Evolutionary conservation across 345 rosid species (phyloP).

Genomic region (Salix brachista): DNA sequence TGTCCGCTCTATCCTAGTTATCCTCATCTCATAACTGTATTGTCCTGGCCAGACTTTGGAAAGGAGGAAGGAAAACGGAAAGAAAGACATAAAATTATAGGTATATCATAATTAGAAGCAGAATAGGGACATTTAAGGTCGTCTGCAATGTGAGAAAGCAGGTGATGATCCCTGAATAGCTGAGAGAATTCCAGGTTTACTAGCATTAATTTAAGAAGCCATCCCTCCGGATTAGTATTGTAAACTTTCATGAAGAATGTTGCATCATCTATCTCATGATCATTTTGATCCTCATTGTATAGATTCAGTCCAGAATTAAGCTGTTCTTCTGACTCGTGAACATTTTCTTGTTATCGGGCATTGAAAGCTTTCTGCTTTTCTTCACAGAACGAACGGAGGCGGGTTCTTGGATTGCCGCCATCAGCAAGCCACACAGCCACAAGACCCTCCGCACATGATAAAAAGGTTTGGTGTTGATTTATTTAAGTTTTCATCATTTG

Average conservation of each 20-base stretch:
- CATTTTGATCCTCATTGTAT: neutral
- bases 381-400: conserved; percentile 58
- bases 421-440: conserved; percentile 10
- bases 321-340: neutral
- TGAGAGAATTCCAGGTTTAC: neutral
- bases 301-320: neutral
- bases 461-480: conserved; percentile 21
- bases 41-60: neutral
- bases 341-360: too few species aligned
- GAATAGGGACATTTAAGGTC: neutral
- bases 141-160: neutral
- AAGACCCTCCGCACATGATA: conserved; percentile 15
- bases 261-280: neutral
- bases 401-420: conserved; percentile 40
- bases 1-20: too few species aligned
- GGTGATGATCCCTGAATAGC: neutral
- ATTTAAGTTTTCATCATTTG: too few species aligned
- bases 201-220: neutral
- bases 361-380: neutral
- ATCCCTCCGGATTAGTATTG: neutral
- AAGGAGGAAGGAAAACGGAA: neutral
- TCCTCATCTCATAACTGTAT: too few species aligned
- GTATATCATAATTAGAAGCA: neutral
- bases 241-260: conserved; percentile 1
- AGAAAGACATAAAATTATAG: neutral